A percentile compares a stretch with the other conserved stretches of the same genome.
These are phyloP conservation scores for Plasmodium knowlesi DNA, from an alignment of 169 alveolate genomes.

Conservation along the genomic window DNA sequence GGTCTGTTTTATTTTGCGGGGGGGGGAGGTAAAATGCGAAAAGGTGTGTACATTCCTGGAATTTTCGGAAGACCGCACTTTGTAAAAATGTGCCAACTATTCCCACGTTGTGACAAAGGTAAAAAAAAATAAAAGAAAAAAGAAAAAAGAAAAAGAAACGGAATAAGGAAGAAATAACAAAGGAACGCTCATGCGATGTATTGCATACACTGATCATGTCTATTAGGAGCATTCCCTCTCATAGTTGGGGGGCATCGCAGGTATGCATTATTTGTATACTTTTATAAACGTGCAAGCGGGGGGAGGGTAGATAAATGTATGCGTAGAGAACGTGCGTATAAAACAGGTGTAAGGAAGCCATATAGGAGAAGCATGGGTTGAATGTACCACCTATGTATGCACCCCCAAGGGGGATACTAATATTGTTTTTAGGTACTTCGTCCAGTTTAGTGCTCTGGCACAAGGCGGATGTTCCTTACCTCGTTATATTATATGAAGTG, in stretches of 20 bases:
- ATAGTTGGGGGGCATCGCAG: background rate
- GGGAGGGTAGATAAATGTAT: background rate
- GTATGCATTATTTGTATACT: background rate
- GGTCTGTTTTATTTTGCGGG: background rate
- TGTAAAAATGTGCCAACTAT: background rate
- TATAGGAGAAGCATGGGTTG: background rate
- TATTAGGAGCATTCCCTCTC: background rate
- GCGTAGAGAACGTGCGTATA: background rate
- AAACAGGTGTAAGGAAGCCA: background rate
- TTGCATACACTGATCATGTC: background rate
- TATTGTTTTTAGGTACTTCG: background rate
- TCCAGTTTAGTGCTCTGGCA: background rate
- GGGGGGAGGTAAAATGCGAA: background rate
- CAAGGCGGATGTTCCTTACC: background rate
- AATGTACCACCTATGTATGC: background rate
- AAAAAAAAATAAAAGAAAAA: background rate
- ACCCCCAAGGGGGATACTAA: background rate
- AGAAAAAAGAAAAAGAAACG: background rate
- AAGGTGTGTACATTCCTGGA: background rate
- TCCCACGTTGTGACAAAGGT: background rate
- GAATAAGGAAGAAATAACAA: background rate
- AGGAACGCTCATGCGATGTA: background rate
- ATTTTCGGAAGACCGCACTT: background rate
- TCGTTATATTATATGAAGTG: background rate
- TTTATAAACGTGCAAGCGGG: background rate